Evolutionary conservation across 73 alveolate species (phyloP).

Genomic region (Paramecium caudatum): DNA sequence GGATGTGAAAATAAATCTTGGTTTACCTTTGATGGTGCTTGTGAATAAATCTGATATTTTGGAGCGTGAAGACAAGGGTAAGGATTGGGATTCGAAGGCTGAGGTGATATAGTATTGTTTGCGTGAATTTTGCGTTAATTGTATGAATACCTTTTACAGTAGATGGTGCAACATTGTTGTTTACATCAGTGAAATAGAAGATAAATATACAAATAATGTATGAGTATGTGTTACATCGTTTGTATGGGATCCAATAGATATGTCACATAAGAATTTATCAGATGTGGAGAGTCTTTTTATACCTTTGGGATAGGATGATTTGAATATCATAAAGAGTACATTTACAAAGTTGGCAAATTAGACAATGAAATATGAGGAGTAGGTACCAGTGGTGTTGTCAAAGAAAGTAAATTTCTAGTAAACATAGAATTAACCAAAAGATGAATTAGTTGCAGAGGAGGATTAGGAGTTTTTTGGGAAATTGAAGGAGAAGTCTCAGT

Average conservation of each 20-base stretch:
- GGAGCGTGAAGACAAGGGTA: conserved; percentile 56
- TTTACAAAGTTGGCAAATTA: background rate
- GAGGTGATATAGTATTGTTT: conserved; percentile 52
- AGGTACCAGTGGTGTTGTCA: background rate
- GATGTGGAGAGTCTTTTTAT: conserved; percentile 64
- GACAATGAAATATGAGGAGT: background rate
- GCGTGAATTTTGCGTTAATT: conserved; percentile 71
- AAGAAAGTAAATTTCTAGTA: background rate
- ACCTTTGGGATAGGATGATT: conserved; percentile 66
- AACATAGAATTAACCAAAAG: background rate
- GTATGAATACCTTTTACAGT: conserved; percentile 14
- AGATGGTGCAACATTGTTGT: conserved; percentile 75
- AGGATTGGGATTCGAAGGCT: conserved; percentile 63
- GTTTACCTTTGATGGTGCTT: conserved; percentile 66
- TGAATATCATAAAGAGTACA: conserved; percentile 35
- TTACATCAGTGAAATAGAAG: conserved; percentile 64
- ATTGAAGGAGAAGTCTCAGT: background rate
- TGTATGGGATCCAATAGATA: conserved; percentile 46
- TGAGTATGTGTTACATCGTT: conserved; percentile 62
- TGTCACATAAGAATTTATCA: conserved; percentile 15
- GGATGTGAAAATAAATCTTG: conserved; percentile 33
- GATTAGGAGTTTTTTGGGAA: conserved; percentile 36
- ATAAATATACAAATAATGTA: conserved; percentile 54
- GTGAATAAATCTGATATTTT: conserved; percentile 68
- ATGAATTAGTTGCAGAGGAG: conserved; percentile 42